Conservation (phyloP, 768 basidiomycete species). For the Rhodotorula kratochvilovae region DNA sequence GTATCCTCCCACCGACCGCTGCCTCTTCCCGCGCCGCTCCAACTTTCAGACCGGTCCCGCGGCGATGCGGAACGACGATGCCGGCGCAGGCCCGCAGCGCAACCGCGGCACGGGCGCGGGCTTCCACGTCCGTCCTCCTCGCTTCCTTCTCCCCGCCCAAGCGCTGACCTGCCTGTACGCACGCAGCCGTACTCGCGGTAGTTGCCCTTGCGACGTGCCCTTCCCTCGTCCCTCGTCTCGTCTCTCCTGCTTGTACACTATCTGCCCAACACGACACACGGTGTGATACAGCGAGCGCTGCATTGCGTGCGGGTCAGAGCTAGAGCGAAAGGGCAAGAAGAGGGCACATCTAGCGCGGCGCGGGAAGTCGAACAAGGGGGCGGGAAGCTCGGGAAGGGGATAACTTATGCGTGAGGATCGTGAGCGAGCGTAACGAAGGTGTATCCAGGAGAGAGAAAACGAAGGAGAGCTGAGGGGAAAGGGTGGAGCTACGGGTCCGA, state of each 20-base stretch:
- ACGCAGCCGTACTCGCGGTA: constrained; percentile 32
- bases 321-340: too few species aligned
- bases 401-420: neutral
- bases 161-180: neutral
- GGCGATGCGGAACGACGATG: constrained; percentile 37
- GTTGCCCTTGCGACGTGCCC: neutral
- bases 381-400: too few species aligned
- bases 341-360: too few species aligned
- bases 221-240: too few species aligned
- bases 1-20: too few species aligned
- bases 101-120: constrained; percentile 16
- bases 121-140: constrained; percentile 35
- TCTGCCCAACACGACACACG: too few species aligned
- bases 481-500: neutral
- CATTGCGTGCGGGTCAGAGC: too few species aligned
- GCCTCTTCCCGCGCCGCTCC: too few species aligned
- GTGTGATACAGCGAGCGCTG: too few species aligned
- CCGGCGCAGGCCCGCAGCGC: constrained; percentile 27
- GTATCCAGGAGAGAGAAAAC: too few species aligned
- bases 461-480: neutral
- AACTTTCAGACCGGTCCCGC: constrained; percentile 46
- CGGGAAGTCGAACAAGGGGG: too few species aligned
- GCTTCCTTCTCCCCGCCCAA: too few species aligned
- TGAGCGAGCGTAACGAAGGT: neutral
- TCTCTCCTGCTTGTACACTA: neutral